Base-by-base conservation (phyloP, 257 asterid species). In the Paulownia fortunei region DNA sequence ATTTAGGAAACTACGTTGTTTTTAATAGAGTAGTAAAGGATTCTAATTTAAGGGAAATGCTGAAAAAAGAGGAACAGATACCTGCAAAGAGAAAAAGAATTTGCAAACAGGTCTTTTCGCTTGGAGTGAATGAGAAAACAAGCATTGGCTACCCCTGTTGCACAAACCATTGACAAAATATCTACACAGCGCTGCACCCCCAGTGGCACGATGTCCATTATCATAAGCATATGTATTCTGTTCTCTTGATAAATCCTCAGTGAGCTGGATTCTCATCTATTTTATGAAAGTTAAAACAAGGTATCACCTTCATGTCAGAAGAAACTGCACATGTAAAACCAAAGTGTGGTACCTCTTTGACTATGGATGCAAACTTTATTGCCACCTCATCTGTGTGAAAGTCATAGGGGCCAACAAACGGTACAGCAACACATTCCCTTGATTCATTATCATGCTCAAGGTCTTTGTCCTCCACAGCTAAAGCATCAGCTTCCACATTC, bases 81-180 rank as follows among this genome's bases (percentile, higher is more conserved):
- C 99, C 99, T 95, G 89, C 81, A 95, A 84, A 41, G 98, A 90
- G 90, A 91, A 89, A 81, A 91, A 86, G 86, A 95, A 95, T 30
- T 87, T 95, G 92, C 99, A 95, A 52, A 61, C 72, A 7, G 97
- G 93, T 65, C 44, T 86, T 79, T 84, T 84, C 70, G 93, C 89
- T 76, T 79, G 78, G 63, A 84, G 82, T 52, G 97, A 88, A 84
- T 95, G 99, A 82, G 98, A 87, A 86, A 88, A 95, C 32, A 76
- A 27, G 84, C 99, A 95, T 24, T 85, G 87, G 85, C 86, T 86
- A 27, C 97, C 98, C 89, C 90, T 79, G 83, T 86, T 95, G 91
- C 99, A 93, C 74, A 37, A 62, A 23, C 99, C 99, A 60, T 39
- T 81, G 54, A 68, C 67, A 77, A 90, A 95, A 84, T 76, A 95